A percentile compares a stretch with the other conserved stretches of the same genome.
phyloP scores from a whole-genome alignment of 345 rosid genomes.

The Lepidium africanum region DNA sequence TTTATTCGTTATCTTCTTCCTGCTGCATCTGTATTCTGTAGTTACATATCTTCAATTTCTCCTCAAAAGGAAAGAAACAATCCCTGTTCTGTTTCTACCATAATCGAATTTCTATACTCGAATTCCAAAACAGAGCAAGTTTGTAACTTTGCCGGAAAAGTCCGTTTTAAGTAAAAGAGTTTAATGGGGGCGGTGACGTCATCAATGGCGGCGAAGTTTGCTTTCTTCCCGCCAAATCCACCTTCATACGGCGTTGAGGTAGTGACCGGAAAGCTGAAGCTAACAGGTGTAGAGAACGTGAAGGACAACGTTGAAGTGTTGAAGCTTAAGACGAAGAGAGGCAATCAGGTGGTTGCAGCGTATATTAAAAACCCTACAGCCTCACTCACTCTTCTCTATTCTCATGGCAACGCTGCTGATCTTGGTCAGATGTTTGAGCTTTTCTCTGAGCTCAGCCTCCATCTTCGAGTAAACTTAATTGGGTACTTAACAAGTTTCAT shows the following conservation, averaged over 20 bases:
- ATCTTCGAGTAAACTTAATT: constrained; percentile 80
- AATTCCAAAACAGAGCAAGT: background rate
- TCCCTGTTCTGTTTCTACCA: background rate
- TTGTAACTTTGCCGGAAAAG: background rate
- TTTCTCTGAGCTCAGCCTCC: constrained; percentile 63
- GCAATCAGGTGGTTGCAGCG: constrained; percentile 75
- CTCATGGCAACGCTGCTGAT: constrained; percentile 98
- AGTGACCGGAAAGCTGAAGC: constrained; percentile 43
- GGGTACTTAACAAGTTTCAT: constrained; percentile 37
- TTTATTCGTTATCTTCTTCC: background rate
- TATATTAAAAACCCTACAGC: constrained; percentile 74
- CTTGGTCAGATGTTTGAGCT: constrained; percentile 86
- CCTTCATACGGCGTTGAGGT: constrained; percentile 64
- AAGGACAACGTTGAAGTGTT: constrained; percentile 65
- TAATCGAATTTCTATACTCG: background rate
- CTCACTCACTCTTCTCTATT: constrained; percentile 65
- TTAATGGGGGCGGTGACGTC: constrained; percentile 89
- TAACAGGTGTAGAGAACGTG: constrained; percentile 41
- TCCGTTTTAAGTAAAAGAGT: background rate
- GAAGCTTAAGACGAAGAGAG: constrained; percentile 65
- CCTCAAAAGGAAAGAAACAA: background rate
- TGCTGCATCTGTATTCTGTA: background rate
- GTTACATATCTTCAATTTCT: background rate
- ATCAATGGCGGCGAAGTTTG: constrained; percentile 88
- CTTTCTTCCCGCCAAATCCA: constrained; percentile 91